Base-by-base conservation (phyloP, 78 protist genomes). In the Dictyostelium intermedium region DNA sequence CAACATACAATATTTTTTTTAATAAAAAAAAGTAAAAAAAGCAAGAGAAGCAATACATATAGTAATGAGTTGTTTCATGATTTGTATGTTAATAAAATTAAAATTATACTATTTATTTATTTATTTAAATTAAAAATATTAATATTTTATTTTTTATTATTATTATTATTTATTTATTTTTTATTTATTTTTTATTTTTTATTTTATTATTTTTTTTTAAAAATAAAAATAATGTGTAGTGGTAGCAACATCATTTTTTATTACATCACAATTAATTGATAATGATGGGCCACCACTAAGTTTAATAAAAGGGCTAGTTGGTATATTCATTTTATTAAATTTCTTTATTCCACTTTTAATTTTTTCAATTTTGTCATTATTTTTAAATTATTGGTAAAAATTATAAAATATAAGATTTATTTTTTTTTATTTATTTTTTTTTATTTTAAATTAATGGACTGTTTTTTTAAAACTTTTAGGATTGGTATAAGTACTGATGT, bases 321-420 rank as follows among this genome's bases (percentile, higher is more conserved):
- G 20, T 32, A 72, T 72, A 16, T 72, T 72, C 5, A 72, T 72
- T 72, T 16, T 72, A 34, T 72, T 72, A 72, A 72, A 72, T 72
- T 72, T 72, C 45, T 72, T 72, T 34, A 72, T 72, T 34, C 79
- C 79, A 10, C 79, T 72, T 72, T 72, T 72, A 72, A 72, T 72
- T 32, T 72, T 72, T 72, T 72, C 79, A 72, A 72, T 72, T 32
- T 34, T 72, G 34, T 72, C 79, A 6, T 72, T 72, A 32, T 72
- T 72, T 72, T 72, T 72, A 72, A 72, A 72, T 72, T 72, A 72
- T 34, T 72, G 79, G 79, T 66, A 66, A 25, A 5, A 7, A 7
- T 53, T 16, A 53, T 7, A 7, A 53, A 53, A 53, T 16, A 53
- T 39, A 4, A 39, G 10, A 53, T 16, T 63, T 8, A 27, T 63